Evolutionary conservation across 2,329 filamentous ascomycete genomes (phyloP).

Genomic region (Fusarium sp.): DNA sequence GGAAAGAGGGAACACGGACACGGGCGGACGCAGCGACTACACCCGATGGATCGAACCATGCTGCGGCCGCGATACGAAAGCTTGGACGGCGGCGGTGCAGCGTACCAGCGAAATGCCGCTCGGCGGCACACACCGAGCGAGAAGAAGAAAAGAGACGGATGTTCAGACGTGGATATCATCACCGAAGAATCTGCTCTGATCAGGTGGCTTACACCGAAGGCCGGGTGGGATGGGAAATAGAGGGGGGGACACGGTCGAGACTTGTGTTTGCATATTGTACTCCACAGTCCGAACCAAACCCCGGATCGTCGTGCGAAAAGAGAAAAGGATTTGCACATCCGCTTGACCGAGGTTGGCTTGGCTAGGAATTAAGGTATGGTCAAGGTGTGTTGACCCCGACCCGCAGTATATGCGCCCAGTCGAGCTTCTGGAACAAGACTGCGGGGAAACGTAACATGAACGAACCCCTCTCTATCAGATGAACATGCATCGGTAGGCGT

Average conservation of each 20-base stretch:
- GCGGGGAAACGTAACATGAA: constrained; percentile 24
- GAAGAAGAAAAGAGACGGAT: not conserved
- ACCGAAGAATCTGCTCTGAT: constrained; percentile 19
- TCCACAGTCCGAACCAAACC: constrained; percentile 4
- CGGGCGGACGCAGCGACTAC: constrained; percentile 3
- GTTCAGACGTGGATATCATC: not conserved
- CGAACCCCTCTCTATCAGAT: not conserved
- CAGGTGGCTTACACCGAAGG: constrained; percentile 24
- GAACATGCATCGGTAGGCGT: not conserved
- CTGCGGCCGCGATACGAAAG: not conserved
- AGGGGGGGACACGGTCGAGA: constrained; percentile 17
- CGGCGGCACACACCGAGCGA: constrained; percentile 32
- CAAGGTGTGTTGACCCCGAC: constrained; percentile 7
- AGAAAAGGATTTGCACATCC: constrained; percentile 13
- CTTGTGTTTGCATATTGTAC: not conserved
- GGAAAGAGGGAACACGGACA: not conserved
- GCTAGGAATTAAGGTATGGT: constrained; percentile 23
- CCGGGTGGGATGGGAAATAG: not conserved
- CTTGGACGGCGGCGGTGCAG: not conserved
- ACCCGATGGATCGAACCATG: constrained; percentile 33
- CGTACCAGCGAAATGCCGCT: constrained; percentile 11
- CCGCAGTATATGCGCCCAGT: constrained; percentile 12
- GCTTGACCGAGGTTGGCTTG: constrained; percentile 26
- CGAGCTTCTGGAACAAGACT: constrained; percentile 32
- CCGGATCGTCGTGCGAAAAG: constrained; percentile 9